A percentile compares a stretch with the other conserved stretches of the same genome.
Conservation (phyloP, 148 eudicot species). For the Rheum nobile region DNA sequence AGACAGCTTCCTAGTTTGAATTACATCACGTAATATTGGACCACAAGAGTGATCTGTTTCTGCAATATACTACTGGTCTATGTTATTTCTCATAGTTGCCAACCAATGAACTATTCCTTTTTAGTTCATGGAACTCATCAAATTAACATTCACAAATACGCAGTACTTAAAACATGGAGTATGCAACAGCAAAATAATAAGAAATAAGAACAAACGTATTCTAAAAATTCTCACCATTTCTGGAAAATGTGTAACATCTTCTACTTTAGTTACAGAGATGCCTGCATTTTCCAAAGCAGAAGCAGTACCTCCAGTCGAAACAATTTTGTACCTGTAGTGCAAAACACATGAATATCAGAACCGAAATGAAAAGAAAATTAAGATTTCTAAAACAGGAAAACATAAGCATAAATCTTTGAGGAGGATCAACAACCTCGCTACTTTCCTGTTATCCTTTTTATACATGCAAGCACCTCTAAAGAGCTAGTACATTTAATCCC, state of each 20-base stretch:
- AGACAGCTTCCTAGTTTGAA: neutral
- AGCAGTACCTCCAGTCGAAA: constrained; percentile 98
- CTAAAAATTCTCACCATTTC: constrained; percentile 59
- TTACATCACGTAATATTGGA: neutral
- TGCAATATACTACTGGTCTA: neutral
- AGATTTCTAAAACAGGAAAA: neutral
- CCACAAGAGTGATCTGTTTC: neutral
- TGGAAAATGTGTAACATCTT: constrained; percentile 74
- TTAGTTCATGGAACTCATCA: neutral
- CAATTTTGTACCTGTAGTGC: constrained; percentile 52
- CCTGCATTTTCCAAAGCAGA: constrained; percentile 68
- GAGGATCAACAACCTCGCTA: neutral
- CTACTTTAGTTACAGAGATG: constrained; percentile 83
- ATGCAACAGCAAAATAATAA: neutral
- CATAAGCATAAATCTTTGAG: neutral
- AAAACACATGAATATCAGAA: constrained; percentile 2
- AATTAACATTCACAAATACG: neutral
- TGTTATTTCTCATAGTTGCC: neutral
- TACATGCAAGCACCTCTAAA: neutral
- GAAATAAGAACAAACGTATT: neutral
- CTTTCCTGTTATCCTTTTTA: neutral
- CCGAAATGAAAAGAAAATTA: neutral
- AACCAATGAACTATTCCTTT: neutral
- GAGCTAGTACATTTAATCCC: neutral
- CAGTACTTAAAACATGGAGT: neutral